A percentile compares a stretch with the other conserved stretches of the same genome.
These are phyloP conservation scores for Hypoxylon sp. DNA, from an alignment of 2,329 filamentous ascomycete species.

Conservation along the genomic window DNA sequence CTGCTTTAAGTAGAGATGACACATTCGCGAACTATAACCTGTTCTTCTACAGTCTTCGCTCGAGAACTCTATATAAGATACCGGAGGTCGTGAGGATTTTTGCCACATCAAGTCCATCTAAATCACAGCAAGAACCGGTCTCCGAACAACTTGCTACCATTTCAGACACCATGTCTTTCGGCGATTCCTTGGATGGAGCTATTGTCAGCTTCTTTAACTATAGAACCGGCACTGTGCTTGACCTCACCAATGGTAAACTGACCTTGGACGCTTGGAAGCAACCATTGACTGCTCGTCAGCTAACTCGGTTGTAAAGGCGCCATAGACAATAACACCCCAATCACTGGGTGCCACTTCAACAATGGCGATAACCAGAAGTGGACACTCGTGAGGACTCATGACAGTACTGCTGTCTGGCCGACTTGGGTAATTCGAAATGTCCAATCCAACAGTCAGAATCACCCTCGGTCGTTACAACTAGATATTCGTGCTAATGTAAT, in stretches of 20 bases:
- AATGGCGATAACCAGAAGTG: slow-evolving; percentile 25
- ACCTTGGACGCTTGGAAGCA: not conserved
- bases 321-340: slow-evolving; percentile 2
- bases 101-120: not conserved
- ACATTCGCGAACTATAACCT: not conserved
- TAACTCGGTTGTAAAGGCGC: not conserved
- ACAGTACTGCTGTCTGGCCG: slow-evolving; percentile 10
- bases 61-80: not conserved
- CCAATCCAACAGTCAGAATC: slow-evolving; percentile 14
- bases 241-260: slow-evolving; percentile 15
- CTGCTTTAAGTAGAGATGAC: not conserved
- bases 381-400: slow-evolving; percentile 13
- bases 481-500: not conserved
- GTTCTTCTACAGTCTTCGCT: not conserved
- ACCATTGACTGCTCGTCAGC: not conserved
- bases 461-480: not conserved
- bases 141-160: not conserved
- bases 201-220: slow-evolving; percentile 28
- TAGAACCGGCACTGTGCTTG: slow-evolving; percentile 20
- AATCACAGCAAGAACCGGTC: not conserved
- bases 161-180: slow-evolving; percentile 6
- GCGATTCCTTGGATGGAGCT: slow-evolving; percentile 14
- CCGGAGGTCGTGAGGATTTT: not conserved
- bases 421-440: slow-evolving; percentile 28
- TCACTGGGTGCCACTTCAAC: slow-evolving; percentile 25